Conservation (phyloP, 164 flowering plant species). For the Stephania cephalantha region DNA sequence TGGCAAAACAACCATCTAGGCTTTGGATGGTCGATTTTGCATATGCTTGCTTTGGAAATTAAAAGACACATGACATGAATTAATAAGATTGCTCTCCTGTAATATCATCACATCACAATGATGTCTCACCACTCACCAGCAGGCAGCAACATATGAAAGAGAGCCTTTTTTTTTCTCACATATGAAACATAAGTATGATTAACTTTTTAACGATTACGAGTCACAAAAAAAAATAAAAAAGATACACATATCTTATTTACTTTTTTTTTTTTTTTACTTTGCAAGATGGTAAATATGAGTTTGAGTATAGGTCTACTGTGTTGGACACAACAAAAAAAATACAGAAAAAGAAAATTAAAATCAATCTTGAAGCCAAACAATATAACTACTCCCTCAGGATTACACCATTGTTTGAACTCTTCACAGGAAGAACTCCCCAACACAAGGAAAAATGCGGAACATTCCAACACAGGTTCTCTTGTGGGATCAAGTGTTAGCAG, state of each 20-base stretch:
- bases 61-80: constrained; percentile 4
- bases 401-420: background rate
- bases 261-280: background rate
- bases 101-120: background rate
- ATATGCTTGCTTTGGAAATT: constrained; percentile 9
- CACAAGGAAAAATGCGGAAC: background rate
- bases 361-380: background rate
- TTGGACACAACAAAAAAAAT: background rate
- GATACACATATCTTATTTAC: background rate
- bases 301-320: background rate
- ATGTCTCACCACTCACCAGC: background rate
- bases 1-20: background rate
- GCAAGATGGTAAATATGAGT: background rate
- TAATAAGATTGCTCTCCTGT: background rate
- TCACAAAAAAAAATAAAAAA: background rate
- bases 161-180: background rate
- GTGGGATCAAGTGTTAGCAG: background rate
- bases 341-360: background rate
- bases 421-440: background rate
- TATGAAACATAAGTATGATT: background rate
- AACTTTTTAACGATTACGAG: background rate
- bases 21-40: constrained; percentile 3
- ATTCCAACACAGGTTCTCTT: background rate
- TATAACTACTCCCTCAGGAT: background rate
- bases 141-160: background rate